A percentile compares a stretch with the other conserved stretches of the same genome.
Evolutionary conservation across 2,329 filamentous ascomycete species (phyloP).

Genomic region (Colletotrichum sp.): DNA sequence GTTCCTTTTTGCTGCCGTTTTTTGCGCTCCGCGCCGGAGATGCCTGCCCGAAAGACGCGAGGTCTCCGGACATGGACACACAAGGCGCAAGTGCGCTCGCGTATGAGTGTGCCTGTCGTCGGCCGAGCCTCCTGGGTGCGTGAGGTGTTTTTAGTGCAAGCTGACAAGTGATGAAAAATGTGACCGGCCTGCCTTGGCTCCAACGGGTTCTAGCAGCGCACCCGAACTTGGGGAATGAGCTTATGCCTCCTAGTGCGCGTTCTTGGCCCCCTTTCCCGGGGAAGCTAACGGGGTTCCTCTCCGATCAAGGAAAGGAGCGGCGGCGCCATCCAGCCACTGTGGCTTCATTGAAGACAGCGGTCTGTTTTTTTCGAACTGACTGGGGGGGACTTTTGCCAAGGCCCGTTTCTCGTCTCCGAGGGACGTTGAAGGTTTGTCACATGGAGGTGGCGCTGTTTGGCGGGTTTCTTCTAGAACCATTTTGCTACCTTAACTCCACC

Average conservation of each 20-base stretch:
- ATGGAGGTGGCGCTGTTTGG: neutral
- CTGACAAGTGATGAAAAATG: neutral
- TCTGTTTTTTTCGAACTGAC: neutral
- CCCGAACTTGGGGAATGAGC: neutral
- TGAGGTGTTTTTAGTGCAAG: neutral
- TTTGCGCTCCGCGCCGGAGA: neutral
- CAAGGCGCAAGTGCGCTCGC: neutral
- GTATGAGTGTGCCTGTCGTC: neutral
- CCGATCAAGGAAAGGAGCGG: neutral
- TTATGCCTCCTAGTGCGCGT: neutral
- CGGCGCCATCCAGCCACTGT: conserved; percentile 2
- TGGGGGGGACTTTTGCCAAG: neutral
- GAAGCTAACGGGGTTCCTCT: neutral
- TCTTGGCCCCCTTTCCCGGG: neutral
- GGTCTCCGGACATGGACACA: neutral
- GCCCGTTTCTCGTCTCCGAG: neutral
- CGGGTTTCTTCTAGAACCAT: neutral
- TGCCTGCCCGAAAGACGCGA: conserved; percentile 7
- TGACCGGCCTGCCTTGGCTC: neutral
- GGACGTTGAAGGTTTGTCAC: neutral
- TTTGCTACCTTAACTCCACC: neutral
- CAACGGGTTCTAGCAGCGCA: neutral
- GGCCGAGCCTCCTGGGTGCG: neutral
- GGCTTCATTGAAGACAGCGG: neutral
- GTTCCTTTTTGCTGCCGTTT: neutral